Conservation (phyloP, 768 basidiomycete species). For the Termitomyces sp. region DNA sequence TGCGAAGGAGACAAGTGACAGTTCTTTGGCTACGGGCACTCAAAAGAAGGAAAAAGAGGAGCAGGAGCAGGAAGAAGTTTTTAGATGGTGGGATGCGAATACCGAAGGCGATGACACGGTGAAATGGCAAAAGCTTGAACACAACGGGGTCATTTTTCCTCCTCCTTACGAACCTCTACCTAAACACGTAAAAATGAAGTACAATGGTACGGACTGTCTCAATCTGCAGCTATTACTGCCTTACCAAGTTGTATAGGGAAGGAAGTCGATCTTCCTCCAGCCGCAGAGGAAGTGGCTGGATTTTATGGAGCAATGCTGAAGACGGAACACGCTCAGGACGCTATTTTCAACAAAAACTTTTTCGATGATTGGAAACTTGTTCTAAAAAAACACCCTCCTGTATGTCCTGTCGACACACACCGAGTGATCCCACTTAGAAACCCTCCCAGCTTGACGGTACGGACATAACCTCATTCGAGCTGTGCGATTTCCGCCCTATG, state of each 20-base stretch:
- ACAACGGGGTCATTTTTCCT: slow-evolving; percentile 93
- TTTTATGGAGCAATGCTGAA: slow-evolving; percentile 94
- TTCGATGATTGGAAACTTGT: slow-evolving; percentile 85
- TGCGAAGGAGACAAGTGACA: slow-evolving; percentile 35
- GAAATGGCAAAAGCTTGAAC: slow-evolving; percentile 96
- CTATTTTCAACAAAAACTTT: slow-evolving; percentile 89
- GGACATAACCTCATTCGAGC: slow-evolving; percentile 67
- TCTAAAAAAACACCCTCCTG: slow-evolving; percentile 78
- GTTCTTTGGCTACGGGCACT: slow-evolving; percentile 34
- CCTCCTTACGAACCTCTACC: slow-evolving; percentile 90
- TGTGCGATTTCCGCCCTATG: slow-evolving; percentile 95
- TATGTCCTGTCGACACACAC: slow-evolving; percentile 30
- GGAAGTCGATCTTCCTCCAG: slow-evolving; percentile 70
- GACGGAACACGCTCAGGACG: slow-evolving; percentile 87
- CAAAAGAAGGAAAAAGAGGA: slow-evolving; percentile 58
- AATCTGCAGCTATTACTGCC: neutral
- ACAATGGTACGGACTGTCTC: slow-evolving; percentile 61
- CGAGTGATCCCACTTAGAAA: neutral
- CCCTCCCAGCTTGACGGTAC: slow-evolving; percentile 56
- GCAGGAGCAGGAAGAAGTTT: slow-evolving; percentile 69
- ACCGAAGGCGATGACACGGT: slow-evolving; percentile 67
- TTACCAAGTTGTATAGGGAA: slow-evolving; percentile 46
- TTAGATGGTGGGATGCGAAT: slow-evolving; percentile 85
- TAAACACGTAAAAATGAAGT: slow-evolving; percentile 83
- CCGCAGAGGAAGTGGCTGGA: slow-evolving; percentile 93